Evolutionary conservation across 225 moss, liverwort and hornwort species (phyloP), one percentile per base, ranked within the genome.

Genomic region (Physcomitrellopsis africana): DNA sequence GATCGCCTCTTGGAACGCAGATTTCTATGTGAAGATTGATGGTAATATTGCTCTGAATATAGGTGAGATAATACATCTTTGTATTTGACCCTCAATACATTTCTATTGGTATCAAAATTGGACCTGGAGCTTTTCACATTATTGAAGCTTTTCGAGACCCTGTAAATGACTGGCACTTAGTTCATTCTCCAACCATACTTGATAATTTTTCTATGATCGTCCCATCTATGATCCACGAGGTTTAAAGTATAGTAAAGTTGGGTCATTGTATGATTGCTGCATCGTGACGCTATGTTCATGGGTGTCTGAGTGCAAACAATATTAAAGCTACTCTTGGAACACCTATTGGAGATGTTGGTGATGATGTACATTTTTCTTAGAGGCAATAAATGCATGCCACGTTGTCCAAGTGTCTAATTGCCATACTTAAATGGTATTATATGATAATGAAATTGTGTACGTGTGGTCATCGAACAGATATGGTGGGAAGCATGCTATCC

Each of bases 401-500:
- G 23, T 17, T 44, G 10, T 43, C 43, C 41, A 51, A 52, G 43
- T 52, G 24, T 24, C 24, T 23, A 9, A 32, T 72, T 62, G 51
- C 51, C 24, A 24, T 24, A 61, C 20, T 72, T 54, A 10, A 42
- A 24, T 44, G 16, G 43, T 0, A 23, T 24, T 17, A 23, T 8
- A n/a, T 62, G 14, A 6, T 12, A 32, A 12, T 67, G 49, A 67
- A 54, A n/a, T 24, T 55, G 45, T 60, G 47, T 60, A 16, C 69
- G 65, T 85, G 72, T 78, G 75, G 71, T 24, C 47, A 24, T 76
- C 26, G 73, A 72, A 41, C 82, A 90, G 90, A 85, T 53, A 81
- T 78, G 82, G 60, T 87, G 78, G 77, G 70, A 67, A 85, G 8
- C 65, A 81, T 87, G 85, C 81, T 87, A 17, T 68, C 87, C 16